Percentiles rank a stretch among this genome's conserved stretches.
Conservation (phyloP, 345 rosid genomes). For the Eutrema yunnanense region DNA sequence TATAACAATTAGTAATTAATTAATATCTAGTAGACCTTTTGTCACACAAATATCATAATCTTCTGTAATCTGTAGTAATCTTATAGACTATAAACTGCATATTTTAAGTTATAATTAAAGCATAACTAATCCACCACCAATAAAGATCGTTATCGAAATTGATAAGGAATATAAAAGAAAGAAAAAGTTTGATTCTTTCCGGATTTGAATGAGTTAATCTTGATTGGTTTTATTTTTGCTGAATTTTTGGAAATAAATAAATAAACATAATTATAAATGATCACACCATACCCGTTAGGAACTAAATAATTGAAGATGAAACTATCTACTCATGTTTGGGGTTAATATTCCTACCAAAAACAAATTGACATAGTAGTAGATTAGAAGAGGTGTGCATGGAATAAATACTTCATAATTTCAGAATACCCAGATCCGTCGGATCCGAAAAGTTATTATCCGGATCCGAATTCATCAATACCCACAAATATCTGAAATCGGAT, state of each 20-base stretch:
- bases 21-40: not conserved
- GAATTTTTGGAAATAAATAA: not conserved
- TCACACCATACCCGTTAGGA: not conserved
- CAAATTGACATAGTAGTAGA: too few species aligned
- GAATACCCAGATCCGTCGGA: too few species aligned
- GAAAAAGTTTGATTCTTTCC: slow-evolving; percentile 13
- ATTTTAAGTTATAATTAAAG: slow-evolving; percentile 6
- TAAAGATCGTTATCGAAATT: not conserved
- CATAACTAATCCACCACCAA: slow-evolving; percentile 16
- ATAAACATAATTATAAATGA: not conserved
- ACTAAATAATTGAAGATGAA: not conserved
- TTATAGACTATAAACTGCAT: slow-evolving; percentile 1
- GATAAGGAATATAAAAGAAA: slow-evolving; percentile 3
- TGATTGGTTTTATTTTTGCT: slow-evolving; percentile 8
- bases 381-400: too few species aligned
- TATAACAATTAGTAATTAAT: not conserved
- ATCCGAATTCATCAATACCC: too few species aligned
- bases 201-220: slow-evolving; percentile 10
- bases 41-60: slow-evolving; percentile 6
- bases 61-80: not conserved
- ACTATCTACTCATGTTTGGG: not conserved
- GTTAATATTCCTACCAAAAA: not conserved
- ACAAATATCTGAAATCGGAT: too few species aligned
- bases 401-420: too few species aligned
- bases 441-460: too few species aligned